A percentile compares a stretch with the other conserved stretches of the same genome.
Conservation (phyloP, 1,139 yeast genomes). For the Candida frijolesensis region DNA sequence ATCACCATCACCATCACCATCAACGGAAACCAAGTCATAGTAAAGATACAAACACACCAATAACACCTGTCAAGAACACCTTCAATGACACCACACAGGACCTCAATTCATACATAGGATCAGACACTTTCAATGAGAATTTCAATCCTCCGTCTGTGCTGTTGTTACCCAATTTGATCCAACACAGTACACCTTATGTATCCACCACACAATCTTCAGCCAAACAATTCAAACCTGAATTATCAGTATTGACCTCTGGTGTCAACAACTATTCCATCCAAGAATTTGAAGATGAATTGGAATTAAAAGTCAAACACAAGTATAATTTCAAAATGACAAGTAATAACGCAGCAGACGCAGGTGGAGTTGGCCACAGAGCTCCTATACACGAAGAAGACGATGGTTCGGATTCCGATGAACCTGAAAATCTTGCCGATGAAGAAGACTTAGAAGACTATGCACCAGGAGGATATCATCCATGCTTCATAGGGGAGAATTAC, state of each 20-base stretch:
- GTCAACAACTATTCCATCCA: conserved; percentile 20
- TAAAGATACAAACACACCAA: conserved; percentile 1
- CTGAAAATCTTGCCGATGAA: conserved; percentile 54
- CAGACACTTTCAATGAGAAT: conserved; percentile 10
- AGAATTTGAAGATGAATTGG: conserved; percentile 31
- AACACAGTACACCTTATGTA: conserved; percentile 30
- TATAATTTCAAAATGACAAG: background rate
- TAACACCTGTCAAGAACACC: conserved; percentile 7
- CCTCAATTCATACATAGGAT: background rate
- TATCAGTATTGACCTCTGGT: conserved; percentile 39
- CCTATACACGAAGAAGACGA: conserved; percentile 33
- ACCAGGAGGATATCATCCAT: conserved; percentile 88
- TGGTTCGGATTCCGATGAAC: conserved; percentile 41
- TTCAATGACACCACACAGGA: background rate
- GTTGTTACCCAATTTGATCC: conserved; percentile 26
- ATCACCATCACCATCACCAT: conserved; percentile 4
- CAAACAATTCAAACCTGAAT: conserved; percentile 36
- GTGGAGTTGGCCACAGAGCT: background rate
- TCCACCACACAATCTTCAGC: conserved; percentile 29
- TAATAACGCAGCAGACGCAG: too few species aligned
- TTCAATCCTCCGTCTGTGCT: conserved; percentile 17
- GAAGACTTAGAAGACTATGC: conserved; percentile 72
- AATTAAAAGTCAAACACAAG: conserved; percentile 8
- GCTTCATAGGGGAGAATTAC: conserved; percentile 71
- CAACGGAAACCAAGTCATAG: conserved; percentile 3